Evolutionary conservation across 331 rosid genomes (phyloP), one percentile per base, ranked within the genome.

Genomic region (Quercus tomentella): DNA sequence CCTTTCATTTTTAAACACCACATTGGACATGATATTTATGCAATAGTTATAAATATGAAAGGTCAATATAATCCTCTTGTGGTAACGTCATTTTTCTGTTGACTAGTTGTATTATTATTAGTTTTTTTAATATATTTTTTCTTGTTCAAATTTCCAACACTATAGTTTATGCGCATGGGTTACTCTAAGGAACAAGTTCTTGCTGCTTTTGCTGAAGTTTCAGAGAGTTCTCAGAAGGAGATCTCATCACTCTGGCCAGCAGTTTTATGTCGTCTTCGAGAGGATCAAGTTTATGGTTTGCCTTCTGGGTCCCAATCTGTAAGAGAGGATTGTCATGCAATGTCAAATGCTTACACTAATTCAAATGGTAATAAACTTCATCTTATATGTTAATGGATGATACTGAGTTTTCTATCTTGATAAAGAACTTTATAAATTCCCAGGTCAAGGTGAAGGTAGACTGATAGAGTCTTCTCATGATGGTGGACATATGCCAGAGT

Each of bases 221-320:
- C 89, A 41, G 71, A 83, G 80, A 83, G 84, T 80, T 83, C 82
- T 54, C 85, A 85, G 63, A 75, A 91, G 91, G 92, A 93, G 31
- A 67, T 80, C 73, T 88, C 92, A 75, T 86, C 86, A 66, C 71
- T 92, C 77, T 95, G 99, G 97, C 96, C 94, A 1, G 88, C 96
- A 45, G 91, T 92, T 82, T 85, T 95, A 58, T 91, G 99, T 79
- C 84, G 58, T 82, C 96, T 93, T 80, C 89, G 89, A 61, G 97
- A 89, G 87, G 91, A 79, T 73, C 88, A 86, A 77, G 88, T 95
- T 84, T 91, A 92, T 79, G 92, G 92, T 76, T 75, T 82, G 61
- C 89, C 58, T 82, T 83, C 81, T 61, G 82, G 79, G 35, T 71
- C 89, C 83, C 85, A 69, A 76, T 72, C 60, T 78, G 68, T 49